Conservation (phyloP, 1,139 yeast species). For the Kazachstania sp. region DNA sequence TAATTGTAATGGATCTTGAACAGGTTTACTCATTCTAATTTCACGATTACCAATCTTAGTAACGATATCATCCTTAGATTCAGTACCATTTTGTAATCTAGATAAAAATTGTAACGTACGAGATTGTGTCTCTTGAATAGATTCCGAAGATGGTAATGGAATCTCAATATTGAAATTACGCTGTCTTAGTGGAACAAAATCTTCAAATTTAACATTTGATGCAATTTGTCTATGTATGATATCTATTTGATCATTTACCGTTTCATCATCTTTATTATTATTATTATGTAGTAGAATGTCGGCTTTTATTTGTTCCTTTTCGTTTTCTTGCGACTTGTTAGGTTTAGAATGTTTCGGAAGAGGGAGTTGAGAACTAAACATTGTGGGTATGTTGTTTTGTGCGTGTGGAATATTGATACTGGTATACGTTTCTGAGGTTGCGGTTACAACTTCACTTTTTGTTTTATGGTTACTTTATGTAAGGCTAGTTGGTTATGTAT, state of each 20-base stretch:
- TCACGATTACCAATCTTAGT: slow-evolving; percentile 20
- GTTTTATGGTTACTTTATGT: too few species aligned
- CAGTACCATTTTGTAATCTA: slow-evolving; percentile 18
- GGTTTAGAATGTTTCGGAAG: slow-evolving; percentile 14
- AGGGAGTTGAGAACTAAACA: slow-evolving; percentile 22
- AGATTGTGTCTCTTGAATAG: slow-evolving; percentile 35
- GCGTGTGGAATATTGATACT: too few species aligned
- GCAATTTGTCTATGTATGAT: slow-evolving; percentile 3
- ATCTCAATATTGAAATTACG: slow-evolving; percentile 31
- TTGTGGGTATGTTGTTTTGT: too few species aligned
- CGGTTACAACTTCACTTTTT: too few species aligned
- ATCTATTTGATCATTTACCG: background rate
- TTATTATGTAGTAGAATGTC: background rate
- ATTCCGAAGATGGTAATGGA: slow-evolving; percentile 37
- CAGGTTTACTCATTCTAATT: slow-evolving; percentile 45
- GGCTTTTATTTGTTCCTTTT: background rate
- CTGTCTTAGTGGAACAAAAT: slow-evolving; percentile 42
- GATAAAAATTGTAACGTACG: slow-evolving; percentile 42
- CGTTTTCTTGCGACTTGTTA: background rate
- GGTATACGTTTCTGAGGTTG: too few species aligned
- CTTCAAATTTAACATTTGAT: slow-evolving; percentile 26
- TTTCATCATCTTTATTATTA: background rate
- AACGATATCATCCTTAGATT: slow-evolving; percentile 43
- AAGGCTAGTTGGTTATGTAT: too few species aligned
- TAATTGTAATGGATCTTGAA: slow-evolving; percentile 83